phyloP scores from a whole-genome alignment of 495 filamentous ascomycete genomes.

The Podospora pseudopauciseta region DNA sequence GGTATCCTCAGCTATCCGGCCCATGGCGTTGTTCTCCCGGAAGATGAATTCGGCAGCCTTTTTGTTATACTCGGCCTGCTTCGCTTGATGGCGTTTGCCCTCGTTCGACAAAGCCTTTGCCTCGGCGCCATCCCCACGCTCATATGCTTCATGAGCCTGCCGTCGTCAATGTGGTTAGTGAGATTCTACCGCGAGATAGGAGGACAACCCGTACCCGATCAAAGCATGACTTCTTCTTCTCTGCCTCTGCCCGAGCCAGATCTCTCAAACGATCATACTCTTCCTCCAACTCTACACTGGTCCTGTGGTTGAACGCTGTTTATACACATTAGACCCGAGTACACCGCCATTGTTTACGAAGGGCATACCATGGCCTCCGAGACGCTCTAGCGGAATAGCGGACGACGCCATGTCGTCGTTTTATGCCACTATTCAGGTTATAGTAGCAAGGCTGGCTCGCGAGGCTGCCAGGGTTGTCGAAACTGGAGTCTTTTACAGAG shows the following conservation, averaged over 20 bases:
- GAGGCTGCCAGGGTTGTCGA: not conserved
- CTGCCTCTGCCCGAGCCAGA: slow-evolving; percentile 73
- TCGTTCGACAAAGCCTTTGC: slow-evolving; percentile 81
- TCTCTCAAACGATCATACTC: slow-evolving; percentile 91
- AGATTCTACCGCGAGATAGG: slow-evolving; percentile 5
- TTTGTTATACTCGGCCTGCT: slow-evolving; percentile 78
- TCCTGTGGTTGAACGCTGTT: slow-evolving; percentile 77
- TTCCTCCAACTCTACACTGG: slow-evolving; percentile 62
- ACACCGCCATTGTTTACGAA: slow-evolving; percentile 5
- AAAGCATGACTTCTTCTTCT: slow-evolving; percentile 71
- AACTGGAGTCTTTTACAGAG: not conserved
- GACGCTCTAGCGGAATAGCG: slow-evolving; percentile 61
- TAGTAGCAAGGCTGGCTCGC: not conserved
- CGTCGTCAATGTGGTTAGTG: not conserved
- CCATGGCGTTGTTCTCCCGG: slow-evolving; percentile 78
- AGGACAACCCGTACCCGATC: slow-evolving; percentile 50
- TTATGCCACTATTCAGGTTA: not conserved
- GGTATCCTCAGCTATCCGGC: slow-evolving; percentile 67
- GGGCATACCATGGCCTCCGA: slow-evolving; percentile 57
- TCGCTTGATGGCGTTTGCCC: slow-evolving; percentile 74
- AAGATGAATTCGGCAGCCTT: slow-evolving; percentile 94
- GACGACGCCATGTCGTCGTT: slow-evolving; percentile 36
- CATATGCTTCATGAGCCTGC: slow-evolving; percentile 75
- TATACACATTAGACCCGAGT: not conserved
- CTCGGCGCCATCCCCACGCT: slow-evolving; percentile 67